These are phyloP conservation scores for Paxillus involutus DNA, from an alignment of 768 basidiomycete species.

Conservation along the genomic window DNA sequence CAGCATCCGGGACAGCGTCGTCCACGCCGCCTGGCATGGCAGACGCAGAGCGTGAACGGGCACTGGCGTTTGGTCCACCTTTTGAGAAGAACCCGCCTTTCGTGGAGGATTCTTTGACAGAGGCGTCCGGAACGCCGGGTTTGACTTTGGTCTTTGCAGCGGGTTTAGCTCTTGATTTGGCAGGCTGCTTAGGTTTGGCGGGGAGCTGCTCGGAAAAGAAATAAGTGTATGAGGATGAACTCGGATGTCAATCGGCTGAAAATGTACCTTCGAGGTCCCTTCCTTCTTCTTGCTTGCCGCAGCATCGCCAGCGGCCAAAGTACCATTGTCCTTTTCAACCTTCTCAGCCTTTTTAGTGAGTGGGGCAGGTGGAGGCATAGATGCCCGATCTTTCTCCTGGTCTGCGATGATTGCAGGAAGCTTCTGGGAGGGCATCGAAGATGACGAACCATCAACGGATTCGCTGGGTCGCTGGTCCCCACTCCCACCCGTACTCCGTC, in stretches of 20 bases:
- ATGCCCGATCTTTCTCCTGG: conserved; percentile 43
- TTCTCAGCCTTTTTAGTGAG: conserved; percentile 23
- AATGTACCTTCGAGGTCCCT: conserved; percentile 19
- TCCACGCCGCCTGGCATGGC: conserved; percentile 54
- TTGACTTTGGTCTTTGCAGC: conserved; percentile 28
- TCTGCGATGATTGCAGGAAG: conserved; percentile 11
- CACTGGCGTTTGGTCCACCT: conserved; percentile 24
- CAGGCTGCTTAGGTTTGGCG: conserved; percentile 28
- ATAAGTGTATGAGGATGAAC: background rate
- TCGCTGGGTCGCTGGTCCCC: conserved; percentile 1
- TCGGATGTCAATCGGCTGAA: background rate
- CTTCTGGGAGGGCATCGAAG: conserved; percentile 8
- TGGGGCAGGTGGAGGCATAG: conserved; percentile 55
- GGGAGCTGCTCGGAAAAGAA: conserved; percentile 12
- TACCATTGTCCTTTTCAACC: conserved; percentile 22
- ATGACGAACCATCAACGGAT: conserved; percentile 2
- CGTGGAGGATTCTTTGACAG: conserved; percentile 5
- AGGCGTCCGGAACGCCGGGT: conserved; percentile 7
- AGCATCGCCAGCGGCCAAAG: background rate
- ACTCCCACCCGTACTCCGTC: background rate
- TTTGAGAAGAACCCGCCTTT: conserved; percentile 22
- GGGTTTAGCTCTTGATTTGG: conserved; percentile 34
- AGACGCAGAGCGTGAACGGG: conserved; percentile 70
- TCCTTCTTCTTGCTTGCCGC: conserved; percentile 37
- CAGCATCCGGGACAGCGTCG: conserved; percentile 47